A percentile compares a stretch with the other conserved stretches of the same genome.
Conservation (phyloP, 805 yeast species). For the Candida ipomoeae region DNA sequence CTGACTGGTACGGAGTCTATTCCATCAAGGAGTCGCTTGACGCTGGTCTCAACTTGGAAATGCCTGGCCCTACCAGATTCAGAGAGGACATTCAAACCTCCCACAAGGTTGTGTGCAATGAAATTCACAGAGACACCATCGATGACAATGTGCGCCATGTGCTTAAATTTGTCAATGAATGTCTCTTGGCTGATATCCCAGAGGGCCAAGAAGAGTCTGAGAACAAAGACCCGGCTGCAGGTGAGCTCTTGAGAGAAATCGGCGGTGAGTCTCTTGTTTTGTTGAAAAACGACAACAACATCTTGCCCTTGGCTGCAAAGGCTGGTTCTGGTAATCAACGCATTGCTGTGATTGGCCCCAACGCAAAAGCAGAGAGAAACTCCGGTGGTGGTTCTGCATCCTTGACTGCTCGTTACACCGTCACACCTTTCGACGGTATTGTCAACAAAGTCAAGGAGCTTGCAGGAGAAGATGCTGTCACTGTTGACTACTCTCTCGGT, state of each 20-base stretch:
- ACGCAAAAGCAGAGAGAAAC: constrained; percentile 45
- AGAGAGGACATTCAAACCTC: constrained; percentile 38
- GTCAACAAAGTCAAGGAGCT: constrained; percentile 20
- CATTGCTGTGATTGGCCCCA: constrained; percentile 58
- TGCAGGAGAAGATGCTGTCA: constrained; percentile 18
- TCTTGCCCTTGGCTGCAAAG: constrained; percentile 41
- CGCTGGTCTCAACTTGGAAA: constrained; percentile 60
- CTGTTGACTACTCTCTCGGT: constrained; percentile 27
- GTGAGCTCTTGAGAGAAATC: constrained; percentile 9
- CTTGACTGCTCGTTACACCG: constrained; percentile 45
- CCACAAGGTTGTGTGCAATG: constrained; percentile 41
- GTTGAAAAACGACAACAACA: constrained; percentile 47
- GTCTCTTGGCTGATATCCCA: constrained; percentile 39
- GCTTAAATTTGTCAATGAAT: constrained; percentile 44
- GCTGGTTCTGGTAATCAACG: constrained; percentile 25
- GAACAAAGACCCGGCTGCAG: constrained; percentile 14
- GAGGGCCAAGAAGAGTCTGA: constrained; percentile 28
- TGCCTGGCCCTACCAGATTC: constrained; percentile 59
- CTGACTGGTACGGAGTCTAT: constrained; percentile 63
- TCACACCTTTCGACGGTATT: constrained; percentile 49
- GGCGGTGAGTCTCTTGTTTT: constrained; percentile 49
- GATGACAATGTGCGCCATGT: constrained; percentile 48
- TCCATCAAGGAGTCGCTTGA: constrained; percentile 43
- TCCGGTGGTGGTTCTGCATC: constrained; percentile 70
- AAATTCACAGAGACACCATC: constrained; percentile 37